Evolutionary conservation across 306 rosid genomes (phyloP).

Genomic region (Rubus parviflorus): DNA sequence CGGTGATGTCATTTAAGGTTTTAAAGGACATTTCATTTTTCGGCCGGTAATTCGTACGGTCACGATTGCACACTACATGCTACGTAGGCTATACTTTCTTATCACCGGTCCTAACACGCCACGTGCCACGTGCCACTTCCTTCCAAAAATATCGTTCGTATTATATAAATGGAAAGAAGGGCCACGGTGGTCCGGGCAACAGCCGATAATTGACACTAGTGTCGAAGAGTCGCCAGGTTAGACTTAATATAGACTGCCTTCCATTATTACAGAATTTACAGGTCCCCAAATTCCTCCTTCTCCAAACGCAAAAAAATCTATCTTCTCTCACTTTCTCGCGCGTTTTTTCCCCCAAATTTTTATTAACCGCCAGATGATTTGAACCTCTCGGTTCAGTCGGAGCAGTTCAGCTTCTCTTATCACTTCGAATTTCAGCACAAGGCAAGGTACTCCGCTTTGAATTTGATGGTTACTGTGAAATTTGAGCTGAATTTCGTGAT

Average conservation of each 20-base stretch:
- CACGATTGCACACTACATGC: constrained; percentile 16
- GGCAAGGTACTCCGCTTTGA: not conserved
- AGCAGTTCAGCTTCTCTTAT: not conserved
- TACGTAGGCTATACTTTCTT: not conserved
- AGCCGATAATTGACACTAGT: constrained; percentile 24
- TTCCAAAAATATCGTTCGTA: not conserved
- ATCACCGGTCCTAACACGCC: not conserved
- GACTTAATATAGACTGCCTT: constrained; percentile 33
- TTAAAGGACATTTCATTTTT: not conserved
- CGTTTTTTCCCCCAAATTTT: not conserved
- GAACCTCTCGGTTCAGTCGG: not conserved
- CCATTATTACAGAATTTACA: constrained; percentile 12
- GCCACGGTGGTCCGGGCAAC: constrained; percentile 19
- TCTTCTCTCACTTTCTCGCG: constrained; percentile 27
- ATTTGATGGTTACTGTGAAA: constrained; percentile 15
- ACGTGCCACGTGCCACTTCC: not conserved
- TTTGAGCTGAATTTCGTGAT: constrained; percentile 28
- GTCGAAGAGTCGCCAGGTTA: constrained; percentile 49
- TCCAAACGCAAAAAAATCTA: constrained; percentile 12
- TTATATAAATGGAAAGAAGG: not conserved
- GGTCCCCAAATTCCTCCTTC: constrained; percentile 22
- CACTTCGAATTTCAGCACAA: constrained; percentile 5
- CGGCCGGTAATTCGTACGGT: constrained; percentile 34
- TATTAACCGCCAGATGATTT: not conserved
- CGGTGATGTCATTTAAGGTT: constrained; percentile 9